Evolutionary conservation across 2,329 filamentous ascomycete species (phyloP).

Genomic region (Harringtonia lauricola): DNA sequence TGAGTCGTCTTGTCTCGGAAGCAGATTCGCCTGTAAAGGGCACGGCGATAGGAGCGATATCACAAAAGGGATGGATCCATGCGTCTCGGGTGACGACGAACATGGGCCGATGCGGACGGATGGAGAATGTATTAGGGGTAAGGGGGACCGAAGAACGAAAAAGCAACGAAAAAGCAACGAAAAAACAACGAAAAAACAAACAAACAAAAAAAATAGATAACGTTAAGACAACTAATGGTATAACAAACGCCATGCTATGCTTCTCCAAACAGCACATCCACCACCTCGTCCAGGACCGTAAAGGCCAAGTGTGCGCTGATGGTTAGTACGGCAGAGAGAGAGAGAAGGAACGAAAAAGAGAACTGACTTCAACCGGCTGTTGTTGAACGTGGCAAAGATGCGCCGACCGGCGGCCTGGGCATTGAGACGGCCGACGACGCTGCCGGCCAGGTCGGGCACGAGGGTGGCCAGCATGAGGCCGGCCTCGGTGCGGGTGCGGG

Average conservation of each 20-base stretch:
- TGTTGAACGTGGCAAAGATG: constrained; percentile 86
- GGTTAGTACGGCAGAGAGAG: constrained; percentile 5
- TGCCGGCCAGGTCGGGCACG: constrained; percentile 81
- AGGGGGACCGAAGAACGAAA: background rate
- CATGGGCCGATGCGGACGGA: too few relatives aligned
- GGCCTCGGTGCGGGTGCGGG: constrained; percentile 74
- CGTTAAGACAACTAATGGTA: background rate
- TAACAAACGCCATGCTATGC: constrained; percentile 4
- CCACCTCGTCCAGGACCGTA: constrained; percentile 59
- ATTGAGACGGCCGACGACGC: constrained; percentile 86
- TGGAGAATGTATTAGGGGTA: too few relatives aligned
- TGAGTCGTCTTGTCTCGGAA: too few relatives aligned
- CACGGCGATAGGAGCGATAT: too few relatives aligned
- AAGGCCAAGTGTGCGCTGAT: constrained; percentile 55
- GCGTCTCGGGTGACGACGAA: too few relatives aligned
- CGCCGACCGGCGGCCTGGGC: constrained; percentile 82
- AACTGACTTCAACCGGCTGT: constrained; percentile 75
- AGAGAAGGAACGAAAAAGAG: background rate
- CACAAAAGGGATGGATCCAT: too few relatives aligned
- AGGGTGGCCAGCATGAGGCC: constrained; percentile 81
- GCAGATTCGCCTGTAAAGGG: too few relatives aligned
- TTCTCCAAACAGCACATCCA: constrained; percentile 52
- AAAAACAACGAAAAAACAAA: background rate
- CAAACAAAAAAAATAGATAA: background rate
- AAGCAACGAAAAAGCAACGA: background rate